phyloP scores from a whole-genome alignment of 140 eudicot species.

The Ambrosia hybrid region DNA sequence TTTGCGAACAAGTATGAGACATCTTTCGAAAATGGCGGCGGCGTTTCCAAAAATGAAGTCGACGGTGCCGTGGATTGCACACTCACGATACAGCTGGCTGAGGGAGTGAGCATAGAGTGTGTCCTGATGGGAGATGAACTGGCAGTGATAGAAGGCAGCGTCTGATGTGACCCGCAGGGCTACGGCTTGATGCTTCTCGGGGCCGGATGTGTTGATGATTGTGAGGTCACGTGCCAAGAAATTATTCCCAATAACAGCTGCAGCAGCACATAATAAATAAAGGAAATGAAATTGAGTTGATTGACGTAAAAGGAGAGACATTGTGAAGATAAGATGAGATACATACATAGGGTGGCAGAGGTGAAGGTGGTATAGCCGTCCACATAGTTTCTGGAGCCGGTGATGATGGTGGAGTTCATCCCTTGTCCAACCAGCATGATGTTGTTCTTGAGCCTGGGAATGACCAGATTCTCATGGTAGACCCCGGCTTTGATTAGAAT shows the following conservation, averaged over 20 bases:
- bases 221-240: slow-evolving; percentile 73
- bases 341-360: slow-evolving; percentile 81
- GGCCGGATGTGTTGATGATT: slow-evolving; percentile 68
- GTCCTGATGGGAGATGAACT: slow-evolving; percentile 68
- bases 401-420: slow-evolving; percentile 63
- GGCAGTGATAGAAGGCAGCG: slow-evolving; percentile 74
- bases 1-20: slow-evolving; percentile 60
- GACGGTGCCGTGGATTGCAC: slow-evolving; percentile 76
- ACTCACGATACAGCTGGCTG: slow-evolving; percentile 64
- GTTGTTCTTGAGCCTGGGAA: slow-evolving; percentile 60
- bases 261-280: slow-evolving; percentile 10
- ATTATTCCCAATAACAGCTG: slow-evolving; percentile 88
- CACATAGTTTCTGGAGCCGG: slow-evolving; percentile 53
- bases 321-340: background rate
- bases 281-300: too few relatives aligned
- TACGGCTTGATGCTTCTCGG: slow-evolving; percentile 85
- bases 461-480: slow-evolving; percentile 61
- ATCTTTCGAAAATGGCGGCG: slow-evolving; percentile 75
- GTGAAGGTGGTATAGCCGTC: slow-evolving; percentile 78
- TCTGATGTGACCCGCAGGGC: slow-evolving; percentile 74
- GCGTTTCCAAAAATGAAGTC: slow-evolving; percentile 90
- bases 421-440: slow-evolving; percentile 81
- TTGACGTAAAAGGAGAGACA: too few relatives aligned
- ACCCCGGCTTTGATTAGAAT: slow-evolving; percentile 63
- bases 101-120: slow-evolving; percentile 78